These are phyloP conservation scores for Cornus controversa DNA, from an alignment of 148 eudicot genomes.

Conservation along the genomic window DNA sequence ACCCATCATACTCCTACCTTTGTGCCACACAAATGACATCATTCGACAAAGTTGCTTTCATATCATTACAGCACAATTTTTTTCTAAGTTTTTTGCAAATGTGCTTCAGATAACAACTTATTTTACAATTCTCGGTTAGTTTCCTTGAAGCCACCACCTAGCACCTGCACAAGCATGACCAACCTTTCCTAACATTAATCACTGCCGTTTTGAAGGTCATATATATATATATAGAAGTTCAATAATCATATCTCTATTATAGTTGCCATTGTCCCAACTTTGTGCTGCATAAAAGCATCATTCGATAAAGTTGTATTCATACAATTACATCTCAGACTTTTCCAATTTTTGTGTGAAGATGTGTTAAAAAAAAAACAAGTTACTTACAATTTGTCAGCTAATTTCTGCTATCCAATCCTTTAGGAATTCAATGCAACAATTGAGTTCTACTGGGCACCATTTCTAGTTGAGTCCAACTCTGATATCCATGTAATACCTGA, in stretches of 20 bases:
- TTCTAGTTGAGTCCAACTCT: conserved; percentile 76
- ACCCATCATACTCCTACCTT: too few species aligned
- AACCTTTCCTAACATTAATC: too few species aligned
- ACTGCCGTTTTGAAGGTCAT: too few species aligned
- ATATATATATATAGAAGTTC: too few species aligned
- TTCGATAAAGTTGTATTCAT: not conserved
- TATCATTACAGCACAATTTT: not conserved
- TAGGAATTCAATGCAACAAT: conserved; percentile 83
- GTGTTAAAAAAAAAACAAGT: not conserved
- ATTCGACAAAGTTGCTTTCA: not conserved
- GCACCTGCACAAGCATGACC: too few species aligned
- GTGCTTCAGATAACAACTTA: too few species aligned
- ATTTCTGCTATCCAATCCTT: not conserved
- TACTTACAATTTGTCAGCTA: not conserved
- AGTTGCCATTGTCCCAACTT: too few species aligned
- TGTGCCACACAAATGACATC: too few species aligned
- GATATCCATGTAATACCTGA: conserved; percentile 65
- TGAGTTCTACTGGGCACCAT: conserved; percentile 99
- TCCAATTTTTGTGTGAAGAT: not conserved
- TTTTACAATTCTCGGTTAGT: too few species aligned
- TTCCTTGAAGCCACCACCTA: too few species aligned
- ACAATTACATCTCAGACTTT: not conserved
- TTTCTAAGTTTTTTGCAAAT: not conserved
- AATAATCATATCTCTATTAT: too few species aligned
- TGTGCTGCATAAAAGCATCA: too few species aligned